Base-by-base conservation (phyloP, 2,329 filamentous ascomycete genomes). In the Fusarium sublunatum region DNA sequence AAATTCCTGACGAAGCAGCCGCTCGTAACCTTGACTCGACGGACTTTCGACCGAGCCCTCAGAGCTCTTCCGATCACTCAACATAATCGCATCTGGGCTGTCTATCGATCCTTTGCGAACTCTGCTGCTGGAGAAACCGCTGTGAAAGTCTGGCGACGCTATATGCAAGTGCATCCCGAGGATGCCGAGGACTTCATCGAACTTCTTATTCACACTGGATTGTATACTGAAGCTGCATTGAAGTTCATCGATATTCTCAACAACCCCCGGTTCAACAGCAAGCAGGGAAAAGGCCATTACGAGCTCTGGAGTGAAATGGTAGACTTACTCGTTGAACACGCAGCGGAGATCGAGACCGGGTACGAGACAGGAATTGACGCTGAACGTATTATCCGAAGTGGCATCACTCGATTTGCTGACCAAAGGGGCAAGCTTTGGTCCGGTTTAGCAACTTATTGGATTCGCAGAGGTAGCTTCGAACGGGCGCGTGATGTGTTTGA, bases 291-390 rank as follows among this genome's bases (percentile, higher is more conserved):
- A 77, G 94, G 95, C 1, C 92, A 94, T 62, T 99, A 96, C 74
- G 93, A 99, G 76, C 84, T 99, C 44, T 99, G 95, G 95, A 95
- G 88, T 64, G 95, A 99, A 75, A 96, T 99, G 92, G 89, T 98
- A 32, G 95, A 99, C 72, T 76, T 98, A 64, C 82, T 99, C 41
- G 96, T 99, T 39, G 91, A 91, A 58, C 92, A 97, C 75, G 95
- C 95, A 5, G 90, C 89, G 69, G 87, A 96, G 38, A 88, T 99
- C 44, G 87, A 95, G 70, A 91, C 92, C 6, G 88, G 89, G 12
- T 86, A 91, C 63, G 91, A 94, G 70, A 86, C 86, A 13, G 93
- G 92, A 29, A 92, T 98, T 69, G 89, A 97, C 71, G 93, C 97
- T 19, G 93, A 98, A 72, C 87, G 88, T 59, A 97, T 99, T 71